Evolutionary conservation across 306 rosid genomes (phyloP), one percentile per base, ranked within the genome.

Genomic region (Prunus davidiana): DNA sequence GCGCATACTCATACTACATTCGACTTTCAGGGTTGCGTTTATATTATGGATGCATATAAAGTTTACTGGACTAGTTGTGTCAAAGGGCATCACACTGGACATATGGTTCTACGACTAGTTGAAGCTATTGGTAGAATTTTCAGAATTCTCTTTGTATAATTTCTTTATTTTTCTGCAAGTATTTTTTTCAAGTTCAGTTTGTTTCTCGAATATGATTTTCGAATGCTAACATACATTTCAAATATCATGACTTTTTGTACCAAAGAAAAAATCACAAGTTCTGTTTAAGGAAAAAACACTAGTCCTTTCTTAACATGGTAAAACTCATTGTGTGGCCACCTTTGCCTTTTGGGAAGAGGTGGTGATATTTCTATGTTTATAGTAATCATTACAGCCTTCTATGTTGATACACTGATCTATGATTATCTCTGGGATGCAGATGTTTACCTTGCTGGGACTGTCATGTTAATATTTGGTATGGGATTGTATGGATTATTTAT

Each of bases 391-490:
- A 54, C 15, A 45, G 24, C 73, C 78, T 70, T 75, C 32, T 25
- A 34, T 62, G 60, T 51, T 61, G 1, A 77, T 66, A 49, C 67
- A 74, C 47, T 69, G 8, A 82, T 73, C 74, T 20, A 8, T 25
- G 63, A 34, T 24, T 76, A 69, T 47, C 64, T 78, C 56, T 71
- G 60, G 76, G 67, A 14, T 82, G 92, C 97, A 95, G 98, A 95
- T 89, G 96, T 92, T 80, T 95, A 95, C 87, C 97, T 95, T 77
- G 98, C 98, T 16, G 98, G 97, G 76, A 95, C 98, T 13, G 98
- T 95, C 72, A 92, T 95, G 98, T 72, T 95, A 82, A 92, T 95
- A 67, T 95, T 95, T 45, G 97, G 97, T 11, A 95, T 95, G 98
- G 97, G 97, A 20, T 85, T 95, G 50, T 90, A 90, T 57, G 97